A percentile compares a stretch with the other conserved stretches of the same genome.
phyloP scores from a whole-genome alignment of 1,139 yeast genomes.

The Debaryomycetaceae sp. region DNA sequence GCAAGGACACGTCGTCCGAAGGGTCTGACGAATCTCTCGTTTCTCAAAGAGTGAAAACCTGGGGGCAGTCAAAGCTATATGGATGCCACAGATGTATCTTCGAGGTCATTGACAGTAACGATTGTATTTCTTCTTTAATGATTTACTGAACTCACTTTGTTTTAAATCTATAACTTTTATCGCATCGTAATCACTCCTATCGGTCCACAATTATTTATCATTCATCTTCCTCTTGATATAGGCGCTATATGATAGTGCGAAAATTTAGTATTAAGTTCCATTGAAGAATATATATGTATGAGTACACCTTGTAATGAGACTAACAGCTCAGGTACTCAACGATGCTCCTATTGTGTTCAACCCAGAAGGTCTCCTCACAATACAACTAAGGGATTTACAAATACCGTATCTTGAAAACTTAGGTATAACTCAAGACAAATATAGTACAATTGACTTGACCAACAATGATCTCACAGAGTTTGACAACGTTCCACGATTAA shows the following conservation, averaged over 20 bases:
- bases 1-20: slow-evolving; percentile 1
- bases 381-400: slow-evolving; percentile 32
- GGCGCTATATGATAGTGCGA: background rate
- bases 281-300: background rate
- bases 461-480: slow-evolving; percentile 60
- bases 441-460: slow-evolving; percentile 61
- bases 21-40: slow-evolving; percentile 10
- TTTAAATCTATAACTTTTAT: background rate
- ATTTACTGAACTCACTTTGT: slow-evolving; percentile 4
- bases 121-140: slow-evolving; percentile 28
- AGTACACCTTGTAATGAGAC: slow-evolving; percentile 23
- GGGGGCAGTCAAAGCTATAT: slow-evolving; percentile 55
- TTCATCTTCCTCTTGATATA: background rate
- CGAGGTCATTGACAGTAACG: slow-evolving; percentile 48
- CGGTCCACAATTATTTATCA: background rate
- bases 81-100: slow-evolving; percentile 46
- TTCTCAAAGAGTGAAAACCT: slow-evolving; percentile 22
- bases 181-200: background rate
- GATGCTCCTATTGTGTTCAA: slow-evolving; percentile 31
- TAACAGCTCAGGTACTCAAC: slow-evolving; percentile 31
- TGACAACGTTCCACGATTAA: slow-evolving; percentile 47
- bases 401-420: slow-evolving; percentile 36
- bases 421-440: slow-evolving; percentile 28
- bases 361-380: slow-evolving; percentile 35
- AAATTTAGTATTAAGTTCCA: background rate